Evolutionary conservation across 2,329 filamentous ascomycete species (phyloP).

Genomic region (Fusarium mangiferae): DNA sequence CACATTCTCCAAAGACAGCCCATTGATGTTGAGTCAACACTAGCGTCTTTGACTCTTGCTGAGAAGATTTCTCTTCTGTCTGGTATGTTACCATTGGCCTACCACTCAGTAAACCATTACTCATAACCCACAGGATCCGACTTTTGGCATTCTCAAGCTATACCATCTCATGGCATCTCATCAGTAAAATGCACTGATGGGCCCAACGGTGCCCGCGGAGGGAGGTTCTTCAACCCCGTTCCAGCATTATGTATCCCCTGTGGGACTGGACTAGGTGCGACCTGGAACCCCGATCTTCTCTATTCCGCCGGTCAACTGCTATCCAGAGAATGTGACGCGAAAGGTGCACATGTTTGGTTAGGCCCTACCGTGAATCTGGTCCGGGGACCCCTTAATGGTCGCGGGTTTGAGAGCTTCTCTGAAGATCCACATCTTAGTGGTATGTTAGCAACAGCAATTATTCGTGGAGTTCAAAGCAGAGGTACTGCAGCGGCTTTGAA

Average conservation of each 20-base stretch:
- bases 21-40: conserved; percentile 13
- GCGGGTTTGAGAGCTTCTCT: conserved; percentile 73
- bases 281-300: conserved; percentile 48
- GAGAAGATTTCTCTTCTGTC: conserved; percentile 24
- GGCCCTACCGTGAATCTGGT: conserved; percentile 72
- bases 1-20: conserved; percentile 10
- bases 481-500: conserved; percentile 49
- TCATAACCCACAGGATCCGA: background rate
- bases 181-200: conserved; percentile 25
- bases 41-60: conserved; percentile 12
- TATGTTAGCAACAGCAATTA: conserved; percentile 40
- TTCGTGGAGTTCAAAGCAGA: conserved; percentile 47
- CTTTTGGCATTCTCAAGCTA: conserved; percentile 14
- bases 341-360: conserved; percentile 67
- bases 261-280: conserved; percentile 48
- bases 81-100: background rate
- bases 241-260: conserved; percentile 32
- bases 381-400: conserved; percentile 68
- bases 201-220: conserved; percentile 28
- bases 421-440: conserved; percentile 56
- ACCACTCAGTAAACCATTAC: rapidly evolving
- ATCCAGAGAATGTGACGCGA: conserved; percentile 45
- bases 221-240: conserved; percentile 24
- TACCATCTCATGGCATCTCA: background rate
- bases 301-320: conserved; percentile 17